Base-by-base conservation (phyloP, 192 early-diverging fungal species). In the Backusella westeae region DNA sequence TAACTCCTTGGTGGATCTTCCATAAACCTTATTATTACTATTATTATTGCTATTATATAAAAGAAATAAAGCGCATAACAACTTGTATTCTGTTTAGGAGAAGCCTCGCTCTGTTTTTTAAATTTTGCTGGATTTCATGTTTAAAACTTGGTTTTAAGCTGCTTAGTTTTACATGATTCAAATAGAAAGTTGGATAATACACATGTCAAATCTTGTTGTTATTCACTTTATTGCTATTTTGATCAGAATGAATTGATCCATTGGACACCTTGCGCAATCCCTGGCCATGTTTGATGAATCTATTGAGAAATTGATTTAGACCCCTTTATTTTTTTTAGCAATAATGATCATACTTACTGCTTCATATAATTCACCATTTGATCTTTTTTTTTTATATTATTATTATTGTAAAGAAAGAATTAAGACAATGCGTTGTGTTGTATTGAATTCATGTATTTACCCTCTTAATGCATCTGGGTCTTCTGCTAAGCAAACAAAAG, bases 401-500 rank as follows among this genome's bases (percentile, higher is more conserved):
- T 8, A 59, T 4, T 15, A 23, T 14, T 3, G 59, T 10, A 59
- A 63, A 63, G 29, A 63, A 63, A n/a, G 23, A 29, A 59, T 17
- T 29, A 46, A 34, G 6, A 10, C 6, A 35, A 56, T 26, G 32
- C 9, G 5, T 3, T 32, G 44, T 32, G 3, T 66, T 12, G 21
- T 12, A 12, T 12, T 66, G 63, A 29, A 66, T 68, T 12, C 15
- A 10, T 42, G 38, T 39, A 39, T 29, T 38, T 75, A 81, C 80
- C 74, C 36, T 75, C 73, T 82, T 73, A 96, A 84, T 6, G 91
- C 91, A 3, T 87, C 84, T 6, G 93, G 95, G 71, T 95, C 93
- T 79, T 93, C 93, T 4, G 90, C 91, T 34, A 99, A 77, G 75
- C 95, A 97, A 1, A 98, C 96, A 87, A 97, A 98, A 1, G 96